Base-by-base conservation (phyloP, 371 early-diverging fungal species). In the Nematocida parisii region DNA sequence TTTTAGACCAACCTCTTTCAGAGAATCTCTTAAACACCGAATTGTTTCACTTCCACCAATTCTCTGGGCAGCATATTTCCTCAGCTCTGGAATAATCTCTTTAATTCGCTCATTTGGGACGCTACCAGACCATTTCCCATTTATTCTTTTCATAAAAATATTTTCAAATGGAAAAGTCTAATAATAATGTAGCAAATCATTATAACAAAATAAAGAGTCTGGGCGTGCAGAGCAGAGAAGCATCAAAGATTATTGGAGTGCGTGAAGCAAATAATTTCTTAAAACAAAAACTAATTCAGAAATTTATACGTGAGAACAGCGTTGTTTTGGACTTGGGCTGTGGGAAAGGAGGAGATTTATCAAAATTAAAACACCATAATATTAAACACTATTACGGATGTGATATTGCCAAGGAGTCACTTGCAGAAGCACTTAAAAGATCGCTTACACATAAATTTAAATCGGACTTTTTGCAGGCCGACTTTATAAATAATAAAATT, bases 321-420 rank as follows among this genome's bases (percentile, higher is more conserved):
- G 33, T 46, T 11, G 83, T 87, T 55, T 89, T 99, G 66, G 98
- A 98, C 86, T 87, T 98, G 81, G 95, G 95, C 4, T 95, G 95
- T 85, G 98, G 98, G 4, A 96, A 97, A 88, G 98, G 99, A 27
- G 98, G 98, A n/a, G 98, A 99, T 87, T 86, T 99, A 68, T 85
- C 89, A 47, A 99, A 98, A 84, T 95, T 58, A 7, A 73, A 89
- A n/a, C 90, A 91, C 83, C 89, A 89, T 61, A 54, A 57, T 66
- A 15, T 85, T 42, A 55, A 33, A 55, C 39, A 80, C 9, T 85
- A 84, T 46, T 75, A 75, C 50, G 85, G 83, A 50, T 24, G 87
- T 90, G 98, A 98, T 86, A 93, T 98, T 85, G 95, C 98, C 3
- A 88, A 89, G 46, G 91, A 92, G 20, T 95, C 95, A 4, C 89